A percentile compares a stretch with the other conserved stretches of the same genome.
These are phyloP conservation scores for Paramecium caudatum DNA, from an alignment of 73 alveolate species.

Conservation along the genomic window DNA sequence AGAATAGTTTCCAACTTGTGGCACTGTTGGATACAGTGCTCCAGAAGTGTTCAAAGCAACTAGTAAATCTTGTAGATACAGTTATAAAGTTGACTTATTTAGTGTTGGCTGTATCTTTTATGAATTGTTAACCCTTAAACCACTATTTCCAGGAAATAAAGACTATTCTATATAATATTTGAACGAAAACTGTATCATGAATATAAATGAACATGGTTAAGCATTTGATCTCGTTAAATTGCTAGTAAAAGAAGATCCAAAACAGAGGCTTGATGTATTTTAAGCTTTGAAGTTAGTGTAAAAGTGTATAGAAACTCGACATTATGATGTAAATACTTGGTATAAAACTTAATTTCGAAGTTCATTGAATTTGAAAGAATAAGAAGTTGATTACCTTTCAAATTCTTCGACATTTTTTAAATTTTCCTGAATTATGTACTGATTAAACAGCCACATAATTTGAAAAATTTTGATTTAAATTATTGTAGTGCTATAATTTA, in stretches of 20 bases:
- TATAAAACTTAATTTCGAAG: not conserved
- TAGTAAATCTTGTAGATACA: not conserved
- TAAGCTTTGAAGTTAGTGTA: slow-evolving; percentile 6
- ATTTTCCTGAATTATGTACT: no score
- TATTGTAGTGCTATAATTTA: no score
- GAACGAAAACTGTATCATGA: not conserved
- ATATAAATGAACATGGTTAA: slow-evolving; percentile 37
- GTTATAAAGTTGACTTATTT: slow-evolving; percentile 35
- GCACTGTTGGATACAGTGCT: slow-evolving; percentile 42
- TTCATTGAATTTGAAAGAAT: no score
- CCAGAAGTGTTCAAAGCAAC: slow-evolving; percentile 41
- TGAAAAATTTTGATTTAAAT: no score
- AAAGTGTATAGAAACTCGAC: not conserved
- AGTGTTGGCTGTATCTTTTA: slow-evolving; percentile 55
- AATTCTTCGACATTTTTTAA: no score
- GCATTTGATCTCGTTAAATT: slow-evolving; percentile 9
- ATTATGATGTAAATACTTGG: slow-evolving; percentile 61
- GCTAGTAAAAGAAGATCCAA: not conserved
- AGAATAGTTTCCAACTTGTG: slow-evolving; percentile 46
- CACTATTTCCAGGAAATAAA: not conserved
- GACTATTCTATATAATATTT: slow-evolving; percentile 6
- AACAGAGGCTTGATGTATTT: not conserved
- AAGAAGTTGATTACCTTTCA: no score
- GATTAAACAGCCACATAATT: no score
- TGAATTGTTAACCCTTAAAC: slow-evolving; percentile 23